Conservation (phyloP, 768 basidiomycete genomes). For the Nidularia pulvinata region DNA sequence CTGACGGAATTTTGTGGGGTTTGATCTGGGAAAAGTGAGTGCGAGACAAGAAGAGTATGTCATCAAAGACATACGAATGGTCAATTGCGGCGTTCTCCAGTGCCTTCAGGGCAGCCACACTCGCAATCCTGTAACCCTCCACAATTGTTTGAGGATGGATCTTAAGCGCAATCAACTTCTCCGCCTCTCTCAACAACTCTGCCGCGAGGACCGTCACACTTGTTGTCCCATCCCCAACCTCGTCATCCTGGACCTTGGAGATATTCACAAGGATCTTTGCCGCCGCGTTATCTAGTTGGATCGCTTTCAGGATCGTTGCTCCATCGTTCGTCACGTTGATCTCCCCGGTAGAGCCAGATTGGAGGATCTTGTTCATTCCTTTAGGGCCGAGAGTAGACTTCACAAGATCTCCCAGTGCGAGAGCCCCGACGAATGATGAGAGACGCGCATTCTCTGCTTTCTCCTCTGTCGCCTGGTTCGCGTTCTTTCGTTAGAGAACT, state of each 20-base stretch:
- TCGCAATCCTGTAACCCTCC: conserved; percentile 95
- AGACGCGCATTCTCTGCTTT: conserved; percentile 98
- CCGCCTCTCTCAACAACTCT: conserved; percentile 92
- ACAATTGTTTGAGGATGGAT: conserved; percentile 99
- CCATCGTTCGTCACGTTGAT: conserved; percentile 99
- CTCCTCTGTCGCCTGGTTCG: conserved; percentile 79
- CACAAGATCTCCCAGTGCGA: conserved; percentile 97
- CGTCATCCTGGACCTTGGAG: conserved; percentile 99
- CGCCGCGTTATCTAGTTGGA: conserved; percentile 97
- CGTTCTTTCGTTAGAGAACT: neutral
- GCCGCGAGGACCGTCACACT: conserved; percentile 90
- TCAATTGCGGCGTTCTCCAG: conserved; percentile 84
- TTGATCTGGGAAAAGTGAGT: conserved; percentile 43
- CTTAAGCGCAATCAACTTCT: conserved; percentile 88
- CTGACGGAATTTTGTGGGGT: conserved; percentile 74
- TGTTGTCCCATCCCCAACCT: conserved; percentile 96
- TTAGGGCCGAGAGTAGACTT: conserved; percentile 99
- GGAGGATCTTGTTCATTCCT: conserved; percentile 99
- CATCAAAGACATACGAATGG: conserved; percentile 61
- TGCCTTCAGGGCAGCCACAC: conserved; percentile 79
- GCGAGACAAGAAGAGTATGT: neutral
- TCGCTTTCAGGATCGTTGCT: conserved; percentile 96
- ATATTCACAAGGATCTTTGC: conserved; percentile 99
- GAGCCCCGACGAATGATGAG: conserved; percentile 96
- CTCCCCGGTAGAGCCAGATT: conserved; percentile 85